These are phyloP conservation scores for Rhizopus microsporus DNA, from an alignment of 371 early-diverging fungal genomes.

Conservation along the genomic window DNA sequence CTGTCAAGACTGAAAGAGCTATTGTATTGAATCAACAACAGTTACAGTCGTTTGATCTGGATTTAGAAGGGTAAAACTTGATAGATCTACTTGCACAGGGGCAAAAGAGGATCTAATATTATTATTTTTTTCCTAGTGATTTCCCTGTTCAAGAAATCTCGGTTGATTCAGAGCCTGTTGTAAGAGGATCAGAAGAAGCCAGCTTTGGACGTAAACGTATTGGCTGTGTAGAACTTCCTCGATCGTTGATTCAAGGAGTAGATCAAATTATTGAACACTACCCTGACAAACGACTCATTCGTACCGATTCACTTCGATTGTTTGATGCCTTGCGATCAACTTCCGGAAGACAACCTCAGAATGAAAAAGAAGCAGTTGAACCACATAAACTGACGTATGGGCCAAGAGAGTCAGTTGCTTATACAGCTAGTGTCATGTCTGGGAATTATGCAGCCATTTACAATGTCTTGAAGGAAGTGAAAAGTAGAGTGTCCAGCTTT, in stretches of 20 bases:
- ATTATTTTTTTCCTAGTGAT: neutral
- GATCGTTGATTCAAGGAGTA: constrained; percentile 53
- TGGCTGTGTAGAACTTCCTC: constrained; percentile 66
- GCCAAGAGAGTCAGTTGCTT: constrained; percentile 71
- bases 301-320: constrained; percentile 68
- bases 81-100: neutral
- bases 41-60: constrained; percentile 15
- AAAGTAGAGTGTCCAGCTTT: constrained; percentile 60
- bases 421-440: constrained; percentile 71
- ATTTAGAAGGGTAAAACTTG: constrained; percentile 10
- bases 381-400: constrained; percentile 80
- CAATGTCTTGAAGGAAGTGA: constrained; percentile 72
- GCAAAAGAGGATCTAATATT: neutral
- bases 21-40: constrained; percentile 32
- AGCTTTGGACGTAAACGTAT: constrained; percentile 74
- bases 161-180: constrained; percentile 8
- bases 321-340: constrained; percentile 74
- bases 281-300: constrained; percentile 57
- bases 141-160: constrained; percentile 14
- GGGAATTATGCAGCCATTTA: constrained; percentile 67
- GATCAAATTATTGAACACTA: constrained; percentile 43
- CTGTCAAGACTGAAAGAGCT: constrained; percentile 21
- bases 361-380: constrained; percentile 23
- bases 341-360: constrained; percentile 29
- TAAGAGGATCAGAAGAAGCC: constrained; percentile 69